Conservation (phyloP, 768 basidiomycete genomes). For the Termitomyces sp. region DNA sequence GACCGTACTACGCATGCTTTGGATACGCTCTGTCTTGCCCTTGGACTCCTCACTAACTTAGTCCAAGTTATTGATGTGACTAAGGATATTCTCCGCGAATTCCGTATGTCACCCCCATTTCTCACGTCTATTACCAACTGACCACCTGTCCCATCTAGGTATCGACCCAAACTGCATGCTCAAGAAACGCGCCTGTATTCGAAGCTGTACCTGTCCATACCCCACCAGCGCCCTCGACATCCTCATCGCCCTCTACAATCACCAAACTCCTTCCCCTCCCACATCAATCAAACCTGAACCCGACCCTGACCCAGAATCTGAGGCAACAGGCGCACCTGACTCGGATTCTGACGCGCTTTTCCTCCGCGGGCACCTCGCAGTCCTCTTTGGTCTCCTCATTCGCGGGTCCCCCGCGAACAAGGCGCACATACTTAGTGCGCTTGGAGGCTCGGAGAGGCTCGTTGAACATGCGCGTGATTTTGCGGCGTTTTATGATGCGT, state of each 20-base stretch:
- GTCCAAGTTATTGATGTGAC: slow-evolving; percentile 56
- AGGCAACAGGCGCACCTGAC: slow-evolving; percentile 23
- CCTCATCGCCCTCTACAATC: slow-evolving; percentile 46
- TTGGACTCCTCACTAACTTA: slow-evolving; percentile 75
- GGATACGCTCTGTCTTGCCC: slow-evolving; percentile 72
- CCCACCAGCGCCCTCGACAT: slow-evolving; percentile 45
- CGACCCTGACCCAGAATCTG: slow-evolving; percentile 13
- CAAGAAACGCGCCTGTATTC: slow-evolving; percentile 43
- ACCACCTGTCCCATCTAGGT: slow-evolving; percentile 26
- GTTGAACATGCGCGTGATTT: slow-evolving; percentile 44
- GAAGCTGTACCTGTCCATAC: slow-evolving; percentile 46
- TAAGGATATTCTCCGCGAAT: slow-evolving; percentile 41
- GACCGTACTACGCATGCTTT: slow-evolving; percentile 37
- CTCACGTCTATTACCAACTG: not conserved
- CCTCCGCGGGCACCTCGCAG: slow-evolving; percentile 70
- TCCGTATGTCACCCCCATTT: slow-evolving; percentile 36
- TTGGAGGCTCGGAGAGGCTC: slow-evolving; percentile 26
- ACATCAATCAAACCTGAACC: slow-evolving; percentile 14
- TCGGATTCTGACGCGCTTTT: slow-evolving; percentile 36
- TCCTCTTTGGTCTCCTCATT: slow-evolving; percentile 64
- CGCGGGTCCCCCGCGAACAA: slow-evolving; percentile 34
- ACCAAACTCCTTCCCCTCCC: slow-evolving; percentile 22
- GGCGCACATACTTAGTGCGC: slow-evolving; percentile 25
- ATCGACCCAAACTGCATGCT: slow-evolving; percentile 50
- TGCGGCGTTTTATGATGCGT: slow-evolving; percentile 39